These are phyloP conservation scores for Venturia carpophila DNA, from an alignment of 2,329 filamentous ascomycete species.

Conservation along the genomic window DNA sequence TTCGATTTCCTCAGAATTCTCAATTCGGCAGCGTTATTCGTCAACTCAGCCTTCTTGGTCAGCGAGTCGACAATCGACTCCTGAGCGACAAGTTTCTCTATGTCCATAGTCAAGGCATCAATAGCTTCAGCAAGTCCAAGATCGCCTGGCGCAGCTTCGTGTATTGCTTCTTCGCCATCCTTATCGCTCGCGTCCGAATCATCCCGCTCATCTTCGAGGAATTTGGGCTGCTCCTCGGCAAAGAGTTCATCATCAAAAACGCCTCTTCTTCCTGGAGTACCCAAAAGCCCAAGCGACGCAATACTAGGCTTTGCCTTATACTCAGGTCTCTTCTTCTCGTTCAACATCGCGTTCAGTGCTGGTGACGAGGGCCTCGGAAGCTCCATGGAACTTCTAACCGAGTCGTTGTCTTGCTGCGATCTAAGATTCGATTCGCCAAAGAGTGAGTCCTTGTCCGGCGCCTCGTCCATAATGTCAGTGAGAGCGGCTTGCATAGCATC, in stretches of 20 bases:
- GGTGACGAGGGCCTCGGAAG: slow-evolving; percentile 25
- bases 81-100: slow-evolving; percentile 79
- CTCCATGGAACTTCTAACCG: slow-evolving; percentile 57
- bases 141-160: slow-evolving; percentile 90
- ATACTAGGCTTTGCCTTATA: slow-evolving; percentile 69
- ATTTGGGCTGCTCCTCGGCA: slow-evolving; percentile 77
- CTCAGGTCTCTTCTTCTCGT: slow-evolving; percentile 23
- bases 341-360: neutral
- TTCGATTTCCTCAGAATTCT: slow-evolving; percentile 90
- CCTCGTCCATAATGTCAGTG: slow-evolving; percentile 83
- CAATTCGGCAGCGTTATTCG: slow-evolving; percentile 90
- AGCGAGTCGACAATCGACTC: slow-evolving; percentile 87
- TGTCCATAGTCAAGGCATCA: slow-evolving; percentile 75
- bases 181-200: slow-evolving; percentile 53
- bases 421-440: slow-evolving; percentile 50
- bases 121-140: slow-evolving; percentile 91
- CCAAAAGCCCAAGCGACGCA: slow-evolving; percentile 83
- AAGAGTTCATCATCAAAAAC: slow-evolving; percentile 96
- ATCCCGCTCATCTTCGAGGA: slow-evolving; percentile 76
- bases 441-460: slow-evolving; percentile 56
- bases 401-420: slow-evolving; percentile 52
- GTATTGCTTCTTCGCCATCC: slow-evolving; percentile 71
- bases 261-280: slow-evolving; percentile 75
- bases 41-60: slow-evolving; percentile 88
- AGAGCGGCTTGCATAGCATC: slow-evolving; percentile 88